Evolutionary conservation across 108 stramenopile species (phyloP).

Genomic region (Cyclotella baltica): DNA sequence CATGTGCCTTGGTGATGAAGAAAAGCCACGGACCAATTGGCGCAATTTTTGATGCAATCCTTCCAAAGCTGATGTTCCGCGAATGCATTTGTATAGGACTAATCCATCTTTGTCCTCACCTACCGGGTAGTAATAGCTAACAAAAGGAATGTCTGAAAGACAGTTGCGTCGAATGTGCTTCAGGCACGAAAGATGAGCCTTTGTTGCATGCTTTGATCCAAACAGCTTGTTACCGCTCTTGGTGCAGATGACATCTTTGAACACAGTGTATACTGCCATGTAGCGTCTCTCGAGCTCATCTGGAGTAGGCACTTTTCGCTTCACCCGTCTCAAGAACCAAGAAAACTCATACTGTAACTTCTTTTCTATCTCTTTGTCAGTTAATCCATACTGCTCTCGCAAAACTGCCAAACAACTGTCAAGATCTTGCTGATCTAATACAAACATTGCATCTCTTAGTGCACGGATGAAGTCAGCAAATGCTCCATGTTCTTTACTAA

Average conservation of each 20-base stretch:
- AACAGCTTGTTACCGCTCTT: slow-evolving; percentile 13
- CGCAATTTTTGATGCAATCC: slow-evolving; percentile 32
- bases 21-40: slow-evolving; percentile 22
- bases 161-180: slow-evolving; percentile 23
- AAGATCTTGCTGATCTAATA: slow-evolving; percentile 19
- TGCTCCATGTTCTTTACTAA: slow-evolving; percentile 24
- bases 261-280: not conserved
- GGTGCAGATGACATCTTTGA: slow-evolving; percentile 1
- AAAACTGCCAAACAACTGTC: slow-evolving; percentile 5
- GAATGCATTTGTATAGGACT: slow-evolving; percentile 11
- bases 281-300: slow-evolving; percentile 1
- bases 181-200: not conserved
- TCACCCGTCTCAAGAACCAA: slow-evolving; percentile 10
- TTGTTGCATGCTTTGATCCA: not conserved
- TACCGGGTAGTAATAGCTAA: slow-evolving; percentile 18
- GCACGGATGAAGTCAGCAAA: slow-evolving; percentile 7
- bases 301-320: slow-evolving; percentile 13
- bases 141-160: slow-evolving; percentile 23
- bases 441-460: slow-evolving; percentile 30
- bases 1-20: slow-evolving; percentile 18
- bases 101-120: slow-evolving; percentile 21
- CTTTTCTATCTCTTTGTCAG: slow-evolving; percentile 5
- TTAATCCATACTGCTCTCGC: slow-evolving; percentile 10
- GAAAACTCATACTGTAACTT: slow-evolving; percentile 11
- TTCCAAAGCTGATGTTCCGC: slow-evolving; percentile 22